Evolutionary conservation across 2,329 filamentous ascomycete species (phyloP).

Genomic region (Venturia oleaginea): DNA sequence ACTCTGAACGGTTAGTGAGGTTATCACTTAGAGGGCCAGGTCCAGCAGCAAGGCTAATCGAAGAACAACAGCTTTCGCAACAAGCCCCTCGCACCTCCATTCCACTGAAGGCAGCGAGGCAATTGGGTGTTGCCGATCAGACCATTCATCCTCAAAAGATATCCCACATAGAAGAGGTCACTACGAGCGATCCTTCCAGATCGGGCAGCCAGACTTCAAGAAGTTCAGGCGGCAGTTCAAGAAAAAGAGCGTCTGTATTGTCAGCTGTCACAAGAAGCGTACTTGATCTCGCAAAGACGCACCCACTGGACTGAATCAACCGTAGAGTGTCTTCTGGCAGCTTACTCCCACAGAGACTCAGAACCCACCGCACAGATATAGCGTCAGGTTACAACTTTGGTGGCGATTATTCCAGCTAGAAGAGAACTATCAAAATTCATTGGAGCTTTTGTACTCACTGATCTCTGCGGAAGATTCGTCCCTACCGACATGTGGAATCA

Average conservation of each 20-base stretch:
- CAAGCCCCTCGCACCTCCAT: not conserved
- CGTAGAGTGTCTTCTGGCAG: conserved; percentile 1
- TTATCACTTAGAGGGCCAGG: not conserved
- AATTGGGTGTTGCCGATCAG: not conserved
- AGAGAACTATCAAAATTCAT: not conserved
- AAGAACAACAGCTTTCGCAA: conserved; percentile 2
- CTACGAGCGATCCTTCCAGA: not conserved
- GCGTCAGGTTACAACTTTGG: conserved; percentile 2
- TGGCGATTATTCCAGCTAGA: conserved; percentile 4
- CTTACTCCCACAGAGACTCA: not conserved
- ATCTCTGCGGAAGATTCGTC: not conserved
- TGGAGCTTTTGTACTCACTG: conserved; percentile 3
- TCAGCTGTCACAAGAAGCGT: not conserved
- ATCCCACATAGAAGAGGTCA: not conserved
- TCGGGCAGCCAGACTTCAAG: not conserved
- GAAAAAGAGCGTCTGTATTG: not conserved
- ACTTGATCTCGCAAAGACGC: not conserved
- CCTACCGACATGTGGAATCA: conserved; percentile 1
- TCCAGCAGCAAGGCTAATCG: not conserved
- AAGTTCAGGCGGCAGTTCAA: not conserved
- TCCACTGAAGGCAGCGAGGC: not conserved
- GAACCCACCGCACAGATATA: not conserved
- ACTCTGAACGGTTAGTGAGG: not conserved
- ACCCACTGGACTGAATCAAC: not conserved
- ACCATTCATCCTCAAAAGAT: not conserved